phyloP scores from a whole-genome alignment of 352 stramenopile genomes.

The Pythium plurisporium region DNA sequence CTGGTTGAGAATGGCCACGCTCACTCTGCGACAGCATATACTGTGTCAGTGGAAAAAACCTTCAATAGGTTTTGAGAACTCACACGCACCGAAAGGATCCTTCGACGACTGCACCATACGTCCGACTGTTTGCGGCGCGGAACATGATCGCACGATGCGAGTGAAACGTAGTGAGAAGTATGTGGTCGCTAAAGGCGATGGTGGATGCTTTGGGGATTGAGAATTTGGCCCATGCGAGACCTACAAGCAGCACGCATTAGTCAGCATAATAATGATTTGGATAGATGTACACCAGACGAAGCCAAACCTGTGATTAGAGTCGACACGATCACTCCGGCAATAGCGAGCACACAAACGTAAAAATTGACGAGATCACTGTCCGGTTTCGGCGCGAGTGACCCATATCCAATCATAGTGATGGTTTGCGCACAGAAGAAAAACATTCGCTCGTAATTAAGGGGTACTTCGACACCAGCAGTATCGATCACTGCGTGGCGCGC shows the following conservation, averaged over 20 bases:
- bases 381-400: constrained; percentile 36
- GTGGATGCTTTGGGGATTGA: constrained; percentile 50
- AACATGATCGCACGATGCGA: constrained; percentile 52
- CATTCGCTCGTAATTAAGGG: constrained; percentile 26
- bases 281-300: not conserved
- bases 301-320: constrained; percentile 58
- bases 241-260: constrained; percentile 22
- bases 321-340: constrained; percentile 36
- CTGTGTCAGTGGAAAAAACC: not conserved
- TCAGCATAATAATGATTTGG: not conserved
- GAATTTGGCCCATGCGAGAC: constrained; percentile 61
- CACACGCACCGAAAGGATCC: constrained; percentile 43
- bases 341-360: constrained; percentile 46
- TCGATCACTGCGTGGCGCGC: constrained; percentile 17
- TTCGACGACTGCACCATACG: constrained; percentile 47
- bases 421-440: constrained; percentile 67
- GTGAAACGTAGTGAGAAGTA: constrained; percentile 49
- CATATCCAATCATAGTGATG: constrained; percentile 56
- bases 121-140: constrained; percentile 51
- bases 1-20: constrained; percentile 46
- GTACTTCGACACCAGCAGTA: constrained; percentile 10
- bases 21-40: constrained; percentile 29
- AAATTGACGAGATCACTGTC: constrained; percentile 52
- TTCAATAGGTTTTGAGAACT: not conserved
- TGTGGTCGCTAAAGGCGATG: constrained; percentile 43